Conservation (phyloP, 352 stramenopile species). For the Phytophthora litchii region DNA sequence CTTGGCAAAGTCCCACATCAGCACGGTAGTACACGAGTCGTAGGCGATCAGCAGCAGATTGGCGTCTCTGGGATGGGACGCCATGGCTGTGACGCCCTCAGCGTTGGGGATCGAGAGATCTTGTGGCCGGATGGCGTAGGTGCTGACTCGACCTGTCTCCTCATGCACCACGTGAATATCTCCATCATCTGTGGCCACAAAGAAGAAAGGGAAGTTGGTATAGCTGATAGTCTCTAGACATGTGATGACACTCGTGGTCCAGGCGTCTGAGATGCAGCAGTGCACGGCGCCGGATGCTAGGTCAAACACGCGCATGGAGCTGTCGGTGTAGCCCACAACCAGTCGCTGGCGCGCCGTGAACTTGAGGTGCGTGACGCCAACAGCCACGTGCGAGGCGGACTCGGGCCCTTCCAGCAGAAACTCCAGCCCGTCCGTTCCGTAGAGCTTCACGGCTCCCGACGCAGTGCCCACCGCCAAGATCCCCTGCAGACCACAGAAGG, state of each 20-base stretch:
- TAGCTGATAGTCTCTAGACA: conserved; percentile 70
- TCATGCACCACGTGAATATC: conserved; percentile 78
- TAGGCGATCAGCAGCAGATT: conserved; percentile 74
- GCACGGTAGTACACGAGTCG: conserved; percentile 50
- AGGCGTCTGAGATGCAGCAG: conserved; percentile 42
- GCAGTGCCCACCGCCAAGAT: conserved; percentile 74
- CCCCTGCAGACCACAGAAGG: conserved; percentile 66
- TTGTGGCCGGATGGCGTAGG: conserved; percentile 63
- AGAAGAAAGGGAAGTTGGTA: conserved; percentile 67
- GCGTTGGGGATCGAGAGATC: conserved; percentile 34
- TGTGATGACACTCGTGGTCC: conserved; percentile 72
- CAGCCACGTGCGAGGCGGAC: conserved; percentile 37
- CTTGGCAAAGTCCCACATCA: conserved; percentile 75
- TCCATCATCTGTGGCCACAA: conserved; percentile 74
- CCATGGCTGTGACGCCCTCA: conserved; percentile 55
- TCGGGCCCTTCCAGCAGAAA: conserved; percentile 54
- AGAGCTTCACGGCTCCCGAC: conserved; percentile 70
- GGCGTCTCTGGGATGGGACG: conserved; percentile 57
- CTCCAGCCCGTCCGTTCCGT: conserved; percentile 65
- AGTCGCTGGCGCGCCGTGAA: conserved; percentile 73
- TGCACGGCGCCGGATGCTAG: conserved; percentile 39
- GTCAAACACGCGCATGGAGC: conserved; percentile 67
- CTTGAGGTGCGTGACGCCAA: conserved; percentile 58
- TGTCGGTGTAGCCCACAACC: conserved; percentile 69
- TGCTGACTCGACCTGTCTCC: conserved; percentile 69